These are phyloP conservation scores for Trichosanthes cucumerina DNA, from an alignment of 306 rosid genomes.

Conservation along the genomic window DNA sequence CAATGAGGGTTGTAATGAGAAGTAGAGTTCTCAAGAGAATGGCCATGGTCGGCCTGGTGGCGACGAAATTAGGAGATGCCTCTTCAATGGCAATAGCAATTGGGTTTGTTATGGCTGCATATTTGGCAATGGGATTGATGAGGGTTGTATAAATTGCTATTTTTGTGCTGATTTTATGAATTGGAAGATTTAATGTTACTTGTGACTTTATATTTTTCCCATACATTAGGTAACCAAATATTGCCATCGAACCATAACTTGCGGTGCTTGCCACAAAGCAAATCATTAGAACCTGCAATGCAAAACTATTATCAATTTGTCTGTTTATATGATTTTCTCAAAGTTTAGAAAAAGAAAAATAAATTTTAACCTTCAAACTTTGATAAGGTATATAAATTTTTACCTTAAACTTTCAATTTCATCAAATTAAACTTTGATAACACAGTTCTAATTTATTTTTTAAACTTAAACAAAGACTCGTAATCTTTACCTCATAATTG, in stretches of 20 bases:
- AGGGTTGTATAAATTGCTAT: constrained; percentile 53
- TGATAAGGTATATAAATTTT: too few species aligned
- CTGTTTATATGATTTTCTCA: too few species aligned
- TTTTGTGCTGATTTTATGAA: constrained; percentile 26
- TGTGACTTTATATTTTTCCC: constrained; percentile 42
- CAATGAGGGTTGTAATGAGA: constrained; percentile 32
- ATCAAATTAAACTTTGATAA: too few species aligned
- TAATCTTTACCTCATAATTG: too few species aligned
- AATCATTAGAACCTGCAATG: constrained; percentile 41
- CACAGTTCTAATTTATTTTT: too few species aligned
- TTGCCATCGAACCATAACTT: constrained; percentile 41
- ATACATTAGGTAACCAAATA: constrained; percentile 53
- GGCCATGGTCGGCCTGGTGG: not conserved
- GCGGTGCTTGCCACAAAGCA: constrained; percentile 42
- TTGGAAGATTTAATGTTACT: constrained; percentile 49
- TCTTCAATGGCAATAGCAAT: constrained; percentile 49
- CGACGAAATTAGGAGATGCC: constrained; percentile 3
- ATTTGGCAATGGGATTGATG: constrained; percentile 59
- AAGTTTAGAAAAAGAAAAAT: too few species aligned
- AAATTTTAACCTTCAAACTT: too few species aligned
- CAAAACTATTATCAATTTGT: not conserved
- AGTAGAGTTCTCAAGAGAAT: constrained; percentile 41
- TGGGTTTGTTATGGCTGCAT: constrained; percentile 44
- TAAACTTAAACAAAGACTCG: too few species aligned
- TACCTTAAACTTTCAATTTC: too few species aligned